phyloP scores from a whole-genome alignment of 2,329 filamentous ascomycete species.

The Trichoderma sp. region DNA sequence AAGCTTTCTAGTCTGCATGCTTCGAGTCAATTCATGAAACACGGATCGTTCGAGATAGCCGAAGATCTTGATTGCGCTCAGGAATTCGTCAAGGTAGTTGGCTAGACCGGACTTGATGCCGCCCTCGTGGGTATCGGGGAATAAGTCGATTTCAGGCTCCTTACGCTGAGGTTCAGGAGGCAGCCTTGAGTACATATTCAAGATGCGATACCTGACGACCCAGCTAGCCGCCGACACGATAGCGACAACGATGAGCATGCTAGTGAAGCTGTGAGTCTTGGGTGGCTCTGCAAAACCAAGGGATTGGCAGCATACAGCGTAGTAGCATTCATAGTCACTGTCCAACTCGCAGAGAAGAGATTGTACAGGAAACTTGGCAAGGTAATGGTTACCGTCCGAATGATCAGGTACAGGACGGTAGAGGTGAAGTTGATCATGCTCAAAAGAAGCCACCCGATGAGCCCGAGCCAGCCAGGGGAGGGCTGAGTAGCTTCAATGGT shows the following conservation, averaged over 20 bases:
- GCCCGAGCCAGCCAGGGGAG: constrained; percentile 58
- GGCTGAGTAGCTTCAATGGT: constrained; percentile 38
- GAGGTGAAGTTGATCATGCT: constrained; percentile 58
- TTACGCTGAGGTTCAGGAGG: constrained; percentile 94
- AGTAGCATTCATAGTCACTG: constrained; percentile 98
- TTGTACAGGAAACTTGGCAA: constrained; percentile 87
- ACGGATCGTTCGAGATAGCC: constrained; percentile 95
- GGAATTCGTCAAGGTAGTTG: constrained; percentile 97
- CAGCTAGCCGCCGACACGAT: constrained; percentile 86
- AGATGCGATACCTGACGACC: constrained; percentile 91
- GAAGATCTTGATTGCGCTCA: constrained; percentile 98
- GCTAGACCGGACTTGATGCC: constrained; percentile 86
- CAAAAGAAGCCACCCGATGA: constrained; percentile 58
- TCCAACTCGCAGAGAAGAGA: constrained; percentile 87
- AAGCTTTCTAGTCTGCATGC: constrained; percentile 96
- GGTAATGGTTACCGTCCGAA: constrained; percentile 85
- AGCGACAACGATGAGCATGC: constrained; percentile 74
- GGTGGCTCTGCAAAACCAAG: constrained; percentile 1
- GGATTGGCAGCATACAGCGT: constrained; percentile 66
- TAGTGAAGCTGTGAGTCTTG: constrained; percentile 37
- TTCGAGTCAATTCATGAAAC: constrained; percentile 94
- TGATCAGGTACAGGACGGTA: constrained; percentile 70
- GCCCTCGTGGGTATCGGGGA: constrained; percentile 88
- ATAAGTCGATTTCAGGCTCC: constrained; percentile 92
- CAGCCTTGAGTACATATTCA: constrained; percentile 95